Evolutionary conservation across 805 yeast species (phyloP), one percentile per base, ranked within the genome.

Genomic region (Suhomyces xylopsoci): DNA sequence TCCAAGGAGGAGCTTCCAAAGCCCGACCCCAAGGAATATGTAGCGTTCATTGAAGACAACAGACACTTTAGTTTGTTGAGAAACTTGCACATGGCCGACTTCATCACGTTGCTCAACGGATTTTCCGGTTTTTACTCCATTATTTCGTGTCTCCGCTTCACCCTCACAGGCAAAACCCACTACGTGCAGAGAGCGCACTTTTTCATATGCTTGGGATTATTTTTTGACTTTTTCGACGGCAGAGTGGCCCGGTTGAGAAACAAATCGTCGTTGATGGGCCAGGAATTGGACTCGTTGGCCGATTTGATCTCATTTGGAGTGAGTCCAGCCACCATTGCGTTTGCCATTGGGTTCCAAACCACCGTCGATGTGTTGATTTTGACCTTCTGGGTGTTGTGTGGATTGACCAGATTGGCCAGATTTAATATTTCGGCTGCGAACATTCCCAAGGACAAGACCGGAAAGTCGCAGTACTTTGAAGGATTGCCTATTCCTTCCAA

Each of bases 401-500:
- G 98, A 0, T 79, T 94, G 61, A 86, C 96, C 14, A 83, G 99
- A 70, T 80, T 94, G 61, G 99, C 99, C 7, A 81, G 99, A 67
- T 94, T 91, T 73, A 94, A 94, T 64, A 96, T 94, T 50, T 90
- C 97, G 1, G 96, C 94, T 6, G 87, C 92, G 47, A 88, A 90
- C 55, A 81, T 94, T 53, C 98, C 99, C 48, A 93, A 93, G 72
- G 97, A 92, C 68, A 74, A 80, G 51, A 69, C 80, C 17, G 99
- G 99, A 17, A 92, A 92, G 73, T 82, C 94, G 32, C 85, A 88
- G 66, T 93, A 84, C 73, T 94, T 94, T 69, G 99, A 94, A 75
- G 99, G 99, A 3, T 81, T 94, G 50, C 99, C 99, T 9, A 91
- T 94, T 59, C 99, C 99, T 51, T 84, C 96, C 2, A 85, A 96